Percentiles rank a stretch among this genome's conserved stretches.
phyloP scores from a whole-genome alignment of 2,329 filamentous ascomycete species.

The Aspergillus luchuensis region DNA sequence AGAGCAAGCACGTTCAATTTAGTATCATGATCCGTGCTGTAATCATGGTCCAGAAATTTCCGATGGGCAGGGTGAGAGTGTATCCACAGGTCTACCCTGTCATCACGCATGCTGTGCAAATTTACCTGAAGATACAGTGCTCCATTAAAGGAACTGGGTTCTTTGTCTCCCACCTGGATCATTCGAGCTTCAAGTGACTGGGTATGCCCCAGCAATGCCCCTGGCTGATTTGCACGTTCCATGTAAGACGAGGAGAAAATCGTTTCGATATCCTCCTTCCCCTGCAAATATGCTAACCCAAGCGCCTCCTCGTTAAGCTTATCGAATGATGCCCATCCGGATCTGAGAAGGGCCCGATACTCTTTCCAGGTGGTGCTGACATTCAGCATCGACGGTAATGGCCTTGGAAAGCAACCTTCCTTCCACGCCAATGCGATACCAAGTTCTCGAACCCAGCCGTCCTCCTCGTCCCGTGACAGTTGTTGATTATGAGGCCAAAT shows the following conservation, averaged over 20 bases:
- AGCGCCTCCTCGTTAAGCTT: not conserved
- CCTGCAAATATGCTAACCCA: not conserved
- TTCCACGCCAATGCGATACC: not conserved
- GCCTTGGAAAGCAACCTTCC: not conserved
- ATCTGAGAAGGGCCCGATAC: not conserved
- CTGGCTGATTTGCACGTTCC: not conserved
- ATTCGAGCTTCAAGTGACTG: not conserved
- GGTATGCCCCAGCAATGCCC: not conserved
- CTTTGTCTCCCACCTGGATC: not conserved
- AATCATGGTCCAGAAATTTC: not conserved
- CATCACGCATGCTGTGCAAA: not conserved
- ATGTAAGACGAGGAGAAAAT: too few species aligned
- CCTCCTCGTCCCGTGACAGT: too few species aligned
- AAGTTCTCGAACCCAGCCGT: not conserved
- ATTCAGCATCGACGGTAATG: not conserved
- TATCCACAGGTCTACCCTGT: not conserved
- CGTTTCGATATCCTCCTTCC: too few species aligned
- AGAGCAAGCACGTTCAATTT: not conserved
- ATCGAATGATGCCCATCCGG: not conserved
- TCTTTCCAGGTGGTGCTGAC: not conserved
- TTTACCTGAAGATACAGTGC: too few species aligned
- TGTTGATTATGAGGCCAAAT: not conserved
- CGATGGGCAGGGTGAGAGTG: not conserved
- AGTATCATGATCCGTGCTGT: not conserved
- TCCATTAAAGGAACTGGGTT: too few species aligned